phyloP scores from a whole-genome alignment of 192 early-diverging fungal species.

The Coemansia reversa region DNA sequence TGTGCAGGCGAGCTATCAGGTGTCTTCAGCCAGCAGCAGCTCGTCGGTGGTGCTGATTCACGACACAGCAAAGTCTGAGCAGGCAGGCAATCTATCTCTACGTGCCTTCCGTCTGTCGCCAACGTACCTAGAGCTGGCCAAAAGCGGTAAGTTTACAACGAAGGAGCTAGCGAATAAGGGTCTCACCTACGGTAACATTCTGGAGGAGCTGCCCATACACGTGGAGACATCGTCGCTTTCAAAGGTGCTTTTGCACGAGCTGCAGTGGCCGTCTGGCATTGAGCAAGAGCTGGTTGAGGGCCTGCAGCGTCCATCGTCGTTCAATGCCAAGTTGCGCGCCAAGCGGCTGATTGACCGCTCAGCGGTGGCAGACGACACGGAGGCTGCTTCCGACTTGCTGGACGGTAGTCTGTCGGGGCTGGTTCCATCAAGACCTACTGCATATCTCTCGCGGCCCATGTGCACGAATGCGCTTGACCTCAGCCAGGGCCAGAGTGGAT shows the following conservation, averaged over 20 bases:
- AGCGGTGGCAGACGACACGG: conserved; percentile 60
- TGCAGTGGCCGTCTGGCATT: conserved; percentile 55
- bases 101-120: conserved; percentile 86
- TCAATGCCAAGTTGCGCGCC: conserved; percentile 59
- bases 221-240: conserved; percentile 83
- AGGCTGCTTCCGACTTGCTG: conserved; percentile 24
- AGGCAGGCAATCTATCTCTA: conserved; percentile 81
- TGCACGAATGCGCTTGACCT: conserved; percentile 73
- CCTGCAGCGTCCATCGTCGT: conserved; percentile 57
- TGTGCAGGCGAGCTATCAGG: conserved; percentile 88
- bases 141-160: conserved; percentile 81
- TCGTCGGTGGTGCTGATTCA: conserved; percentile 92
- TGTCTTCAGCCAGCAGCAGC: conserved; percentile 62
- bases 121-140: conserved; percentile 80
- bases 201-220: conserved; percentile 86
- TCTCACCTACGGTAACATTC: conserved; percentile 80
- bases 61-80: conserved; percentile 80
- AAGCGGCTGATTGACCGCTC: conserved; percentile 60
- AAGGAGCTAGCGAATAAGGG: conserved; percentile 73
- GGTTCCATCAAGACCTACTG: conserved; percentile 34
- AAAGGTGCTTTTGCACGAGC: conserved; percentile 71
- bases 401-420: conserved; percentile 51
- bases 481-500: conserved; percentile 41
- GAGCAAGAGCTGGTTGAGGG: conserved; percentile 68
- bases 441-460: conserved; percentile 58